Evolutionary conservation across 306 rosid genomes (phyloP), one percentile per base, ranked within the genome.

Genomic region (Sicyos edulis): DNA sequence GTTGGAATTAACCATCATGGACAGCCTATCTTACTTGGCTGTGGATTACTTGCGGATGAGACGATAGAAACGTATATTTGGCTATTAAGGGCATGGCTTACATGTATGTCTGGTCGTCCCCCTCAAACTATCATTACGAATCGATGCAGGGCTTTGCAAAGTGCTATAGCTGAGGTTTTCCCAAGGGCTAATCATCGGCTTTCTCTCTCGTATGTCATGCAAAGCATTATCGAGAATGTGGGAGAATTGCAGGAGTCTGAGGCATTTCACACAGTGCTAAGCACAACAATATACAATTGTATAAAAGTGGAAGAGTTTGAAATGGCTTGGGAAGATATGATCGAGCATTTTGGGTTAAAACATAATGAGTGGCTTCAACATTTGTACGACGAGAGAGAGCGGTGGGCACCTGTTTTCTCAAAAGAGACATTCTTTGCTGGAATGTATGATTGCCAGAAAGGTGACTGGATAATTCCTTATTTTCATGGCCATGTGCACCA

Each of bases 11-110:
- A 93, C 80, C 98, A 93, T 86, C 98, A 93, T 80, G 95, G 92
- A 70, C 82, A 87, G 52, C 81, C 87, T 37, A 19, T 87, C 79
- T 83, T 90, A 65, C 81, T 90, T 71, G 98, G 97, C 52, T 88
- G 92, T 80, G 97, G 95, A 74, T 83, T 93, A 75, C 89, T 93
- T 75, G 90, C 95, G 3, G 98, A 87, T 73, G 96, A 88, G 81
- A 81, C 87, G 11, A 69, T 80, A 52, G 98, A 93, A 71, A 85
- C 96, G 2, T 93, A 88, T 79, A 72, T 85, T 73, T 93, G 98
- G 98, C 77, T 93, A 54, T 87, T 93, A 83, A 87, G 98, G 87
- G 96, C 90, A n/a, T 93, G 98, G 98, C 88, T 93, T 74, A 88
- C 98, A 16, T 87, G 92, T 77, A 84, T 93, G 95, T 86, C 87